A percentile compares a stretch with the other conserved stretches of the same genome.
phyloP scores from a whole-genome alignment of 2,329 filamentous ascomycete genomes.

The Colletotrichum sp. region DNA sequence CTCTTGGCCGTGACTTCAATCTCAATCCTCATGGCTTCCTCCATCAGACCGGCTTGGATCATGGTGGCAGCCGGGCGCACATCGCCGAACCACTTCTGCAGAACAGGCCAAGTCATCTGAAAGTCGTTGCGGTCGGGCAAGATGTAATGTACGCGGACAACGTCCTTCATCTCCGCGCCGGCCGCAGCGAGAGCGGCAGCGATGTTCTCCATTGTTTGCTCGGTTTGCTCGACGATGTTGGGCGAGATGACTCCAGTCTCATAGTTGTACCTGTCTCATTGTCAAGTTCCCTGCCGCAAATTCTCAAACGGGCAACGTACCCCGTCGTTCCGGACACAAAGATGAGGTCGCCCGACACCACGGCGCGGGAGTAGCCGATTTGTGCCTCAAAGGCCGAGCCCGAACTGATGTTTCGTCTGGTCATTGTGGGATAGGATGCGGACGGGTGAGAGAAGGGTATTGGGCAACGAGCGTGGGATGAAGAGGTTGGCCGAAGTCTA shows the following conservation, averaged over 20 bases:
- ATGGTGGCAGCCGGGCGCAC: constrained; percentile 60
- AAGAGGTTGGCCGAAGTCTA: neutral
- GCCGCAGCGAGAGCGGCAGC: constrained; percentile 48
- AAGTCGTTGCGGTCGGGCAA: constrained; percentile 54
- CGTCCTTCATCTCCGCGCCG: constrained; percentile 46
- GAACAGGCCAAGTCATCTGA: constrained; percentile 51
- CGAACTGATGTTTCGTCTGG: constrained; percentile 49
- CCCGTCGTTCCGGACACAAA: constrained; percentile 62
- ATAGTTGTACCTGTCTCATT: constrained; percentile 52
- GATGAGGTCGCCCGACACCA: constrained; percentile 54
- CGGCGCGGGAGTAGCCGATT: constrained; percentile 61
- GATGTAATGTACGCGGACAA: constrained; percentile 59
- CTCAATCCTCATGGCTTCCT: constrained; percentile 51
- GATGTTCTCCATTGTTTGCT: constrained; percentile 55
- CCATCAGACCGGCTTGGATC: constrained; percentile 55
- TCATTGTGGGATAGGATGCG: constrained; percentile 28
- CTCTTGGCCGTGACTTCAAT: constrained; percentile 46
- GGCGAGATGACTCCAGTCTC: constrained; percentile 47
- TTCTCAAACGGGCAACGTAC: constrained; percentile 31
- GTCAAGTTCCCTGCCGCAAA: neutral
- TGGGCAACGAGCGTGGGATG: neutral
- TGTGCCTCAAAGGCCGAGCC: constrained; percentile 56
- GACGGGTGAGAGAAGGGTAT: neutral
- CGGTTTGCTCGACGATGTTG: constrained; percentile 51
- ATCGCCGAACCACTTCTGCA: constrained; percentile 53